Evolutionary conservation across 2,329 filamentous ascomycete species (phyloP), one percentile per base, ranked within the genome.

Genomic region (Hypoxylon sp.): DNA sequence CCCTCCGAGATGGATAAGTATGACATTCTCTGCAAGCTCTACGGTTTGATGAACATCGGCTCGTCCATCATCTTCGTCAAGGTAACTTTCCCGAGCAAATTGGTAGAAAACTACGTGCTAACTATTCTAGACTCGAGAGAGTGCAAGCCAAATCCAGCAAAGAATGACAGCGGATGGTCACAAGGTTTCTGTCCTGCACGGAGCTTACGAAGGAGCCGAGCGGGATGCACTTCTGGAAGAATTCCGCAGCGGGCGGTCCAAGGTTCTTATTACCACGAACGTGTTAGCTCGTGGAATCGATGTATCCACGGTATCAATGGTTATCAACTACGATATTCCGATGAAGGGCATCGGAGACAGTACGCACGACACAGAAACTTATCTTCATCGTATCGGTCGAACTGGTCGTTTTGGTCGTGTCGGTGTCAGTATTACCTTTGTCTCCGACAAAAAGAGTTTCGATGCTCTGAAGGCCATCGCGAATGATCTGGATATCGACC

Each of bases 31-130:
- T 91, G 96, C 78, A 93, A 95, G 76, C 91, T 99, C 64, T 99
- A 99, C 77, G 94, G 95, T 61, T 84, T 98, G 45, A 95, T 99
- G 87, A 97, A 94, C 14, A 93, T 98, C 73, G 94, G 94, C 4
- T 97, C 95, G 6, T 98, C 96, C 0, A 97, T 99, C 75, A 98
- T 99, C 73, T 99, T 99, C 75, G 95, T 98, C 78, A 93, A 91
- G 85, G 93, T 94, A 81, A 65, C n/a, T 83, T 78, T 38, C 9
- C 7, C 20, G 7, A 16, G 46, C 11, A 6, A 26, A 12, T 26
- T 8, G 33, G 14, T 36, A 6, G 20, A 20, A 22, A 14, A 11
- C 9, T 33, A 1, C 18, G 32, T 38, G 50, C 71, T 74, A 61
- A 75, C 53, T 38, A 6, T 50, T 14, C 46, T 70, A 96, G 91